Conservation (phyloP, 1,284 basidiomycete species). For the Sporisorium reilianum region DNA sequence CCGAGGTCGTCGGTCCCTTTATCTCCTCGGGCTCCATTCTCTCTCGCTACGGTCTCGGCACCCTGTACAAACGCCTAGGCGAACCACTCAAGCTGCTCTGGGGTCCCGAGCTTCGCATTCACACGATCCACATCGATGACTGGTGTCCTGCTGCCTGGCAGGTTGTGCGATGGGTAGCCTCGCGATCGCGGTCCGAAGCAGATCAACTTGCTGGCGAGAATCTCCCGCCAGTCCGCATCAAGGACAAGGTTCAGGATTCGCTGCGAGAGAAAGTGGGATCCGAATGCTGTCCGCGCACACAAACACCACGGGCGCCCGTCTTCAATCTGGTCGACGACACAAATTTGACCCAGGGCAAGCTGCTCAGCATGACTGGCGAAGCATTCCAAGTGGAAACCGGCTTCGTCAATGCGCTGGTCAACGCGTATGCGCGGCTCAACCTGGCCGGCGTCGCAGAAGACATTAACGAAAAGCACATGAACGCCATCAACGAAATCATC, state of each 20-base stretch:
- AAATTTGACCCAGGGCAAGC: constrained; percentile 50
- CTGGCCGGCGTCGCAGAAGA: constrained; percentile 48
- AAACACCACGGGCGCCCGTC: constrained; percentile 50
- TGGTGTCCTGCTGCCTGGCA: constrained; percentile 51
- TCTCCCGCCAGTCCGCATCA: constrained; percentile 43
- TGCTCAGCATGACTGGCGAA: constrained; percentile 40
- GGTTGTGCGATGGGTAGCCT: constrained; percentile 41
- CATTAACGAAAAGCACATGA: constrained; percentile 54
- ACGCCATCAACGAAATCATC: constrained; percentile 24
- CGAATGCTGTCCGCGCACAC: constrained; percentile 39
- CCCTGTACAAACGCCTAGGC: constrained; percentile 33
- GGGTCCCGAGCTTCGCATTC: constrained; percentile 49
- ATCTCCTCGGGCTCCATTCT: constrained; percentile 30
- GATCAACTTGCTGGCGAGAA: constrained; percentile 45
- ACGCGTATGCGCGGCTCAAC: constrained; percentile 43
- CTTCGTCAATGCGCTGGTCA: constrained; percentile 52
- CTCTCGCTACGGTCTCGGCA: constrained; percentile 35
- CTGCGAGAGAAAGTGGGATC: constrained; percentile 36
- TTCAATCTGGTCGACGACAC: constrained; percentile 60
- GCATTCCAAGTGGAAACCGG: constrained; percentile 48
- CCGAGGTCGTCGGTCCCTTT: constrained; percentile 52
- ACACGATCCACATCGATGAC: constrained; percentile 55
- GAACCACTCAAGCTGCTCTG: constrained; percentile 54
- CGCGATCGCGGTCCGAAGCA: constrained; percentile 30
- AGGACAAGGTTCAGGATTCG: constrained; percentile 41